Evolutionary conservation across 1,284 basidiomycete species (phyloP).

Genomic region (Gymnopus androsaceus): DNA sequence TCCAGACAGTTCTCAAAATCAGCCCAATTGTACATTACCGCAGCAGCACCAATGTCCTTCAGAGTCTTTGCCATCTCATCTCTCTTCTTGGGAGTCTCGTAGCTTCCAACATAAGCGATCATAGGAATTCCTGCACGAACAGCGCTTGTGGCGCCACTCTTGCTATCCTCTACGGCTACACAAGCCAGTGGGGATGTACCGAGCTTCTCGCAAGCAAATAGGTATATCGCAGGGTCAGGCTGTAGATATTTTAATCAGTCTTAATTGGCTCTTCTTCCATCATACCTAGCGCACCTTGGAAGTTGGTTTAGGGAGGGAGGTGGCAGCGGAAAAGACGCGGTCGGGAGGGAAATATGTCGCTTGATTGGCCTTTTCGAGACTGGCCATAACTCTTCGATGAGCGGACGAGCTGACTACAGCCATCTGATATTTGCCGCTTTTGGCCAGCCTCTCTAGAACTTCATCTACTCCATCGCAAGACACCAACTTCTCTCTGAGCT

Average conservation of each 20-base stretch:
- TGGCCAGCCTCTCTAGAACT: conserved; percentile 20
- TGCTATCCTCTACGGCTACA: conserved; percentile 30
- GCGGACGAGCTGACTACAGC: conserved; percentile 30
- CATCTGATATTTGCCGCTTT: conserved; percentile 21
- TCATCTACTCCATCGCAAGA: conserved; percentile 24
- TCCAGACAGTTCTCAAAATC: conserved; percentile 24
- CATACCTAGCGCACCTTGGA: too few relatives aligned
- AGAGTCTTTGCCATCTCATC: conserved; percentile 22
- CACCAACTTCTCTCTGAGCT: conserved; percentile 22
- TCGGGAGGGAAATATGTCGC: conserved; percentile 24
- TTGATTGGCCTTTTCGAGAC: conserved; percentile 27
- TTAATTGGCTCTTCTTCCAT: too few relatives aligned
- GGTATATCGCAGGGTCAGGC: conserved; percentile 29
- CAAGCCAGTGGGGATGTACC: conserved; percentile 23
- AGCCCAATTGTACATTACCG: conserved; percentile 27
- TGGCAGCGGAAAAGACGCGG: conserved; percentile 28
- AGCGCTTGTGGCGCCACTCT: conserved; percentile 26
- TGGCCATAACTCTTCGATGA: conserved; percentile 25
- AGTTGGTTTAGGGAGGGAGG: conserved; percentile 27
- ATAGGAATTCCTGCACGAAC: conserved; percentile 25
- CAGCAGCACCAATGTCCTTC: conserved; percentile 23
- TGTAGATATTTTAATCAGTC: too few relatives aligned
- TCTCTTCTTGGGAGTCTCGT: conserved; percentile 25
- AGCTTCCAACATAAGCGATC: conserved; percentile 27
- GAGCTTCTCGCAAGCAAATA: conserved; percentile 27